These are phyloP conservation scores for Aspergillus melleus DNA, from an alignment of 2,329 filamentous ascomycete species.

Conservation along the genomic window DNA sequence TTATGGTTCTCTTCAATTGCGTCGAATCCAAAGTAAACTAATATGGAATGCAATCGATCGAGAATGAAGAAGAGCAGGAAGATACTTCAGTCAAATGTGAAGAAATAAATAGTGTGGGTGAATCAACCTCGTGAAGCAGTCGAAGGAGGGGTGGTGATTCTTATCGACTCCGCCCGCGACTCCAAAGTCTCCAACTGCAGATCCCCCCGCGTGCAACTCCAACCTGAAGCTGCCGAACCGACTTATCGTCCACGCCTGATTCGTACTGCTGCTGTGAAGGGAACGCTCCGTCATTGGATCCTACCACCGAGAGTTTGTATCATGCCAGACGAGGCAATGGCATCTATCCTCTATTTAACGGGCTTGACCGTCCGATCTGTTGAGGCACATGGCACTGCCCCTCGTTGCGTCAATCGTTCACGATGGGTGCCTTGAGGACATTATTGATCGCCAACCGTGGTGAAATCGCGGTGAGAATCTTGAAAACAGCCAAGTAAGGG, in stretches of 20 bases:
- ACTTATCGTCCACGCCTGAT: not conserved
- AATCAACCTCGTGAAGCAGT: not conserved
- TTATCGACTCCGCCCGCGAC: not conserved
- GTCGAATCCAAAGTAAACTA: not conserved
- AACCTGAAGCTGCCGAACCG: not conserved
- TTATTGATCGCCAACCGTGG: conserved; percentile 61
- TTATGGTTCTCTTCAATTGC: conserved; percentile 22
- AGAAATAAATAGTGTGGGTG: no score
- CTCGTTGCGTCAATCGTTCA: not conserved
- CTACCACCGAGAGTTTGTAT: not conserved
- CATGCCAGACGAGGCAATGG: not conserved
- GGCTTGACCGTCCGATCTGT: not conserved
- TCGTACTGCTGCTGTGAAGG: not conserved
- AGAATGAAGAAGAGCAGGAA: not conserved
- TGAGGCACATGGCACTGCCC: not conserved
- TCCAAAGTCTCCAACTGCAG: not conserved
- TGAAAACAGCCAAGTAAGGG: conserved; percentile 48
- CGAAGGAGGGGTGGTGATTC: not conserved
- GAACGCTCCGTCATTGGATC: conserved; percentile 5
- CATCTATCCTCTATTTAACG: not conserved
- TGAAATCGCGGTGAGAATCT: conserved; percentile 58
- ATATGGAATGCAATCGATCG: not conserved
- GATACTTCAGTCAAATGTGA: not conserved
- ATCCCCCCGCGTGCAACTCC: not conserved
- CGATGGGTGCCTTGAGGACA: conserved; percentile 47